phyloP scores from a whole-genome alignment of 83 land plant species.

The Thuja plicata region DNA sequence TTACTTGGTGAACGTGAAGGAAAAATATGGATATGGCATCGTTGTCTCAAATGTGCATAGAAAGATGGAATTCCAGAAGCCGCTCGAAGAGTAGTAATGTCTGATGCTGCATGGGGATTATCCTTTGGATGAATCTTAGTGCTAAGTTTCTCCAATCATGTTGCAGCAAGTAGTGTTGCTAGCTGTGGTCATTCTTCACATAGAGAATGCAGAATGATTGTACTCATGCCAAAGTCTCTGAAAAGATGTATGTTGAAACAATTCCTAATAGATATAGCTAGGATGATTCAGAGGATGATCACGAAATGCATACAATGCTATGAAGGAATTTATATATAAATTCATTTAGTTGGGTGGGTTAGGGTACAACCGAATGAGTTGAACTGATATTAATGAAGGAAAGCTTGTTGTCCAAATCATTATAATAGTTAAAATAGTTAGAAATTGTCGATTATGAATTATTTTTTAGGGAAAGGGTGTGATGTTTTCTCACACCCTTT shows the following conservation, averaged over 20 bases:
- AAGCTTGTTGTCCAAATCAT: too few relatives aligned
- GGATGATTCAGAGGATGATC: conserved; percentile 19
- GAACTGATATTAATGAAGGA: too few relatives aligned
- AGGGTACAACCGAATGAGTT: too few relatives aligned
- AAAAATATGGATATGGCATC: conserved; percentile 99
- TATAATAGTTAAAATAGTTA: too few relatives aligned
- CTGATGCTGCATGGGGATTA: conserved; percentile 97
- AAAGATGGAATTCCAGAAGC: conserved; percentile 88
- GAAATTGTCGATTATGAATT: too few relatives aligned
- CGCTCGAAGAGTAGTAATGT: conserved; percentile 86
- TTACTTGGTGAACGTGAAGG: conserved; percentile 87
- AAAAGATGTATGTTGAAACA: background rate
- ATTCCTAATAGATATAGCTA: background rate
- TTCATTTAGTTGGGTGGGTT: too few relatives aligned
- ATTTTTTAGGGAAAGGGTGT: too few relatives aligned
- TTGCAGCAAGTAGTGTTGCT: conserved; percentile 90
- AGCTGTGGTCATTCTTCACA: conserved; percentile 94
- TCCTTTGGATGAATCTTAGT: conserved; percentile 98
- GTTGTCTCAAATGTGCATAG: conserved; percentile 82
- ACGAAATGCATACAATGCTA: conserved; percentile 1
- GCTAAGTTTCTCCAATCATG: conserved; percentile 96
- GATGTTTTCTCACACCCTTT: too few relatives aligned
- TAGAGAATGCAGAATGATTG: conserved; percentile 11
- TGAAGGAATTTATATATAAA: too few relatives aligned
- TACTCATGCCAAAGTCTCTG: background rate